Base-by-base conservation (phyloP, 2,329 filamentous ascomycete genomes). In the Cylindrodendrum hubeiense region DNA sequence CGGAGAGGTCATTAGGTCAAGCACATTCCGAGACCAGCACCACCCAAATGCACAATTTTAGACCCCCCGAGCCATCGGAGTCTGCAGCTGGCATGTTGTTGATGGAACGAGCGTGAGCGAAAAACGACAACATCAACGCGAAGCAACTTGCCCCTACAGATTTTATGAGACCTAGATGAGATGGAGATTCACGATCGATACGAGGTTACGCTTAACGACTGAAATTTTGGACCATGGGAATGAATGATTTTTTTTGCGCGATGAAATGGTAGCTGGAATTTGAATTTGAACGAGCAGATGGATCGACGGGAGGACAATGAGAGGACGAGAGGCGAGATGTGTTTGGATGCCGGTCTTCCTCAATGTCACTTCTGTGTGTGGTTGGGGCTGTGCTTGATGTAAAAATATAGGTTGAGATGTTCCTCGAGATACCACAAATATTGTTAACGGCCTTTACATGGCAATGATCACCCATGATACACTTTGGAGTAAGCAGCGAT, bases 1-100 rank as follows among this genome's bases (percentile, higher is more conserved):
- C 3, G 86, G 83, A 15, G 87, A 89, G 30, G 83, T 89, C 51
- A 84, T 89, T 49, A 80, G 84, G 53, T 79, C 81, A 37, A 82
- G 79, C 43, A 70, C 70, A 13, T 59, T 63, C 17, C 67, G 69
- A 56, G 68, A 69, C 61, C 67, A 64, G 30, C 65, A 67, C 39
- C 62, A 49, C 61, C 34, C 67, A 33, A 50, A 58, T 43, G 63
- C 53, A 57, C 47, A 52, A 24, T 39, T 52, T 46, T 51, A 54
- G 55, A 58, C 50, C 41, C 44, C 44, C 50, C 55, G 60, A 57
- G 46, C 58, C 49, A 62, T 49, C 34, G 46, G 39, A 34, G 49
- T 44, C 21, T 52, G 52, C 47, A 37, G 33, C 24, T 41, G 33
- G 22, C 19, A 26, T 28, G 37, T 17, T 51, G 41, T 24, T 34